Percentiles rank a stretch among this genome's conserved stretches.
Evolutionary conservation across 2,329 filamentous ascomycete species (phyloP).

Genomic region (Ilyonectria destructans): DNA sequence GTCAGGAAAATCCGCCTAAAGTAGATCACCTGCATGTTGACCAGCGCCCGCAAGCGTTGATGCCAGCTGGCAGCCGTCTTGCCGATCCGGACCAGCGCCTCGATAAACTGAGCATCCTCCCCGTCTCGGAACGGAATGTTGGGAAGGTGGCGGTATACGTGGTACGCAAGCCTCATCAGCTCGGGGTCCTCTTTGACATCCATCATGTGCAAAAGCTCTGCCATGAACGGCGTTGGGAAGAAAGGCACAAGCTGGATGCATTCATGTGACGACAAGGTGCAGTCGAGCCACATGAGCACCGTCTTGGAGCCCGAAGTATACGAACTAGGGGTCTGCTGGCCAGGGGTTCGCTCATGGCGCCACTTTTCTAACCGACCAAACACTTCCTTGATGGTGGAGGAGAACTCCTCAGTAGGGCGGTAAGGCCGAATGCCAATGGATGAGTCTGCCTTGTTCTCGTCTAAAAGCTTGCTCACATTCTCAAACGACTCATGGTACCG

Average conservation of each 20-base stretch:
- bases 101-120: conserved; percentile 88
- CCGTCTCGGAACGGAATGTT: conserved; percentile 94
- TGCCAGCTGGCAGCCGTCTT: conserved; percentile 92
- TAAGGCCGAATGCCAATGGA: conserved; percentile 91
- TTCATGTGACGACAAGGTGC: conserved; percentile 90
- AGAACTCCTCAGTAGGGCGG: conserved; percentile 82
- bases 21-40: conserved; percentile 99
- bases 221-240: conserved; percentile 91
- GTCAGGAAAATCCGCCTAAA: conserved; percentile 96
- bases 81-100: conserved; percentile 89
- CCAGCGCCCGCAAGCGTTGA: conserved; percentile 92
- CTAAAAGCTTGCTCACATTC: conserved; percentile 82
- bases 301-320: conserved; percentile 99
- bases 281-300: conserved; percentile 94
- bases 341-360: conserved; percentile 87
- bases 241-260: conserved; percentile 93
- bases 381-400: conserved; percentile 79
- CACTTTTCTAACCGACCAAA: conserved; percentile 88
- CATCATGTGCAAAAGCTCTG: conserved; percentile 99
- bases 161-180: conserved; percentile 93
- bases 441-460: conserved; percentile 84
- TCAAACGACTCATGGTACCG: conserved; percentile 95
- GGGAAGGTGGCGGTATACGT: conserved; percentile 95
- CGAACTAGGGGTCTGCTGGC: conserved; percentile 92
- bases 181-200: conserved; percentile 99